phyloP scores from a whole-genome alignment of 2,329 filamentous ascomycete genomes.

The Diaporthe eres region DNA sequence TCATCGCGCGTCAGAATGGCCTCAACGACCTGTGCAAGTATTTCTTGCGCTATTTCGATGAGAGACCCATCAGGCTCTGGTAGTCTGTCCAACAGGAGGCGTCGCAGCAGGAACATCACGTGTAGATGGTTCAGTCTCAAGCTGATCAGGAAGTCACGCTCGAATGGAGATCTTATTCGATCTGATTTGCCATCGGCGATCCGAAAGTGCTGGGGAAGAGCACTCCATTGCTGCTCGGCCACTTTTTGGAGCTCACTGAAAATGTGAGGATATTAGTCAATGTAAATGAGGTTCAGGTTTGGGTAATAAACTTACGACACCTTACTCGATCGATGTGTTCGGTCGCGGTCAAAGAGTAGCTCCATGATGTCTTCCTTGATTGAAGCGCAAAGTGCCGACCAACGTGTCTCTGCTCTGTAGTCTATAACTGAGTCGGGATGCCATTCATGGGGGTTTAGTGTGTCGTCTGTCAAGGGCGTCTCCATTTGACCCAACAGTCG shows the following conservation, averaged over 20 bases:
- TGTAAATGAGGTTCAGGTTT: no score
- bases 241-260: background rate
- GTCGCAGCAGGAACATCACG: background rate
- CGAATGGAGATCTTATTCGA: background rate
- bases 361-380: background rate
- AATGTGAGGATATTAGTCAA: no score
- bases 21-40: constrained; percentile 5
- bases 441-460: background rate
- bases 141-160: constrained; percentile 7
- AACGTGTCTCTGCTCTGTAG: no score
- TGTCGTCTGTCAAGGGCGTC: background rate
- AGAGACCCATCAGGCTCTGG: background rate
- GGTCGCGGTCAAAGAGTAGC: background rate
- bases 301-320: background rate
- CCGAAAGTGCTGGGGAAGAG: background rate
- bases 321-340: background rate
- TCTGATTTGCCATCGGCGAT: background rate
- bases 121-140: background rate
- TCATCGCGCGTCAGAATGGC: background rate
- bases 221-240: background rate
- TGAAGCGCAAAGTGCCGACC: background rate
- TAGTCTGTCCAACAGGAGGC: background rate
- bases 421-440: background rate
- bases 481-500: no score
- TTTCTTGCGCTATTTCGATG: background rate